Evolutionary conservation across 2,329 filamentous ascomycete species (phyloP), one percentile per base, ranked within the genome.

Genomic region (Aspergillus ochraceoroseus): DNA sequence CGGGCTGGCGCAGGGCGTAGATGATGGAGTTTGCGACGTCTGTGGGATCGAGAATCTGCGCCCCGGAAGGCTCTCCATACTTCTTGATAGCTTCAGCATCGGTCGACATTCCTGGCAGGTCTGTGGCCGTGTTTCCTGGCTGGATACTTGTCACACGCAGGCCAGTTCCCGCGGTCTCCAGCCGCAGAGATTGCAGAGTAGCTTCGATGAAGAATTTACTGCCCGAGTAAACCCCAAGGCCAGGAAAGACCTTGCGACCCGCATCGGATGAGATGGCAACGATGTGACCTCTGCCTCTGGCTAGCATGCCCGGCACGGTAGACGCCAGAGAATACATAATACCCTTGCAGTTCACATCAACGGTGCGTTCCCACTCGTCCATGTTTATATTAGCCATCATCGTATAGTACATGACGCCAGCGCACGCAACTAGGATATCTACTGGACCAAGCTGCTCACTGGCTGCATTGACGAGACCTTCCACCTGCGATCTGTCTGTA

Each of bases 121-220:
- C 83, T 1, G 85, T 89, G 4, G 76, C 75, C 1, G 80, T 82
- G 58, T 90, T 89, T 0, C 85, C 85, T 0, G 85, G 85, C 67
- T 90, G 85, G 2, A 90, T 73, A 23, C 76, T 72, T 0, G 85
- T 88, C 27, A 90, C 83, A 2, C 84, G 73, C 33, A 90, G 65
- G 0, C 85, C 85, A 0, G 76, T 76, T 0, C 83, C 83, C 0
- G 82, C 85, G 0, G 84, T 89, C 70, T 90, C 85, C 5, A 89
- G 65, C 6, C 85, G 78, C 50, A 90, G 64, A 20, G 73, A 73
- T 63, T 89, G 85, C n/a, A 90, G 71, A 0, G 84, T 85, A 1
- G 83, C 85, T 61, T 90, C 85, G 39, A 90, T 83, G 58, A 90
- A 90, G 74, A 89, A 87, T 61, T 90, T 90, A 64, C 78, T 83